Conservation (phyloP, 176 grass and related monocot genomes). For the Carex pumila region DNA sequence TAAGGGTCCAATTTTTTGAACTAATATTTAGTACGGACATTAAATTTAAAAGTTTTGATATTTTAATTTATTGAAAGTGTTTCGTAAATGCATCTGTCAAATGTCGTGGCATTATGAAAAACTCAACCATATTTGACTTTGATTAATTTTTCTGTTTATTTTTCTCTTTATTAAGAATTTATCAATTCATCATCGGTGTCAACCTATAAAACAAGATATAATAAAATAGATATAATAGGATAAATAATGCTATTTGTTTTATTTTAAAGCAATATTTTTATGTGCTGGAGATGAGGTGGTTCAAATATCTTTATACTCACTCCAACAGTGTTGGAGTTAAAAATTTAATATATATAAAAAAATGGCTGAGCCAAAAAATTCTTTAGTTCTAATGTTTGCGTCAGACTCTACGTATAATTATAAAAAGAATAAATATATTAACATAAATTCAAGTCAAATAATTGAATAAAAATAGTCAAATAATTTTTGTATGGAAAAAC, state of each 20-base stretch:
- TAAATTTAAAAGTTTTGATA: not conserved
- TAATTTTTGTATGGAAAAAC: too few species aligned
- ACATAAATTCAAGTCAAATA: not conserved
- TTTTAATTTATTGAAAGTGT: not conserved
- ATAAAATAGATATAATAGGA: not conserved
- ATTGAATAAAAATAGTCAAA: too few species aligned
- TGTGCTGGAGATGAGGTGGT: not conserved
- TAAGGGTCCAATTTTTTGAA: not conserved
- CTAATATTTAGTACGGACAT: not conserved
- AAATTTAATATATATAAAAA: not conserved
- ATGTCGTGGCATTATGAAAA: not conserved
- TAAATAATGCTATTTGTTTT: not conserved
- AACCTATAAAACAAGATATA: not conserved
- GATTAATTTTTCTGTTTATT: not conserved
- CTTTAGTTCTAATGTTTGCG: not conserved
- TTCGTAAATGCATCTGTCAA: not conserved
- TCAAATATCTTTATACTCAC: not conserved
- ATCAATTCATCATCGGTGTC: not conserved
- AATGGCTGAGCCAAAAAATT: not conserved
- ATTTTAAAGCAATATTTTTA: not conserved
- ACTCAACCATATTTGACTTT: not conserved
- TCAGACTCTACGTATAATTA: not conserved
- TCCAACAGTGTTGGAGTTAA: not conserved
- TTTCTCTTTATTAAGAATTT: not conserved
- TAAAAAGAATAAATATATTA: not conserved